Base-by-base conservation (phyloP, 164 flowering plant genomes). In the Berberis thunbergii region DNA sequence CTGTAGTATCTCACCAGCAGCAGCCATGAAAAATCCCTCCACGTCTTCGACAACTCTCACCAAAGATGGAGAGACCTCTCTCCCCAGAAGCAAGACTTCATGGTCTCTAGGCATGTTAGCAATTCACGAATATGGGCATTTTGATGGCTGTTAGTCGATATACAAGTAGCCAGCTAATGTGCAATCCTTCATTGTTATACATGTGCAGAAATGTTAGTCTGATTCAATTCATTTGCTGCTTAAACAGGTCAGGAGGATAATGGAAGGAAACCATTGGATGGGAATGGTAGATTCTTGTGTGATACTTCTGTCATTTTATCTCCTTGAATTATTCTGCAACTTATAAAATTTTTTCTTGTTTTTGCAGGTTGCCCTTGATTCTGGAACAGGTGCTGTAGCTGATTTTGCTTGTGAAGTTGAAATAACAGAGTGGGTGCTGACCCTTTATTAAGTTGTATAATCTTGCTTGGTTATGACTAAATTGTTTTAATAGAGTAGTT, bases 231-330 rank as follows among this genome's bases (percentile, higher is more conserved):
- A 53, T 49, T 7, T 40, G 62, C 50, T 13, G 53, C 49, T 68
- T 57, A 49, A 63, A 67, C 74, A 92, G 98, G 91, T 92, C 64
- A 81, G 97, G 73, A 84, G 97, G 74, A 77, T 87, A 73, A 91
- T 94, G 97, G 96, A 94, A 76, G 99, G 99, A 73, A 87, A 86
- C 70, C 95, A 75, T 69, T 87, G 97, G 46, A 91, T 94, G 97
- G 99, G 99, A 81, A 94, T 94, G 97, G 99, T 91, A 83, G 59
- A 43, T 41, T 60, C 10, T 67, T 67, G 54, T 58, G 12, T 46
- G 41, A 49, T 58, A 45, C 68, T 53, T 64, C 65, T 67, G 72
- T 43, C 59, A 12, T 49, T 46, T 12, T 48, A 64, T 66, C 6
- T 66, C 4, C 45, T 44, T 61, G 26, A 45, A 39, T 11, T 45